Base-by-base conservation (phyloP, 1,284 basidiomycete species). In the Apiotrichum siamense region DNA sequence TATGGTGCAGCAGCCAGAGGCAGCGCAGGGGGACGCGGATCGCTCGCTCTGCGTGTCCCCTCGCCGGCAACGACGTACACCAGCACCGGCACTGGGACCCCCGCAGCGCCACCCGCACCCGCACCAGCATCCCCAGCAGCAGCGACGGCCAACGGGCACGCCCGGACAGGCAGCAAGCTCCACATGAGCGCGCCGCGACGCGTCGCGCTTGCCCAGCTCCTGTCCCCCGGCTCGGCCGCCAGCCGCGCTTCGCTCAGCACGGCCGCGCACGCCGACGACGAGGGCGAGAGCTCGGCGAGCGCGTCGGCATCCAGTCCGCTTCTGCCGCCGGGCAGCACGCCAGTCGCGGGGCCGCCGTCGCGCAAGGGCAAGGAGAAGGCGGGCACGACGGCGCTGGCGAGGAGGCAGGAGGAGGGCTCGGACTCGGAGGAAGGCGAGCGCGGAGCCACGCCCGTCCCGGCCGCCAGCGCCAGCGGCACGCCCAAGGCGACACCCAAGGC, bases 351-450 rank as follows among this genome's bases (percentile, higher is more conserved):
- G 18, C 38, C 50, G 13, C 48, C 55, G 26, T 52, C 55, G 37
- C 23, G 43, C 13, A 54, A 57, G 46, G 52, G 48, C 35, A 54
- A 57, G 46, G 49, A 51, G 43, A 11, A n/a, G 10, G 33, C 10
- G 12, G 12, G 18, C 13, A 35, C 33, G 7, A 12, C 10, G 17
- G 17, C 7, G 10, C 10, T 15, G 12, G 17, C 7, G 33, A 35
- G 17, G 7, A 7, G 33, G 29, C 10, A 31, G 15, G 15, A 11
- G 29, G 29, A 10, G 29, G n/a, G n/a, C n/a, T n/a, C n/a, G n/a
- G n/a, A n/a, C n/a, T n/a, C n/a, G n/a, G n/a, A n/a, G n/a, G n/a
- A n/a, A n/a, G n/a, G n/a, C n/a, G n/a, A n/a, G n/a, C n/a, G n/a
- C n/a, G n/a, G n/a, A n/a, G n/a, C n/a, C n/a, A n/a, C n/a, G n/a